A percentile compares a stretch with the other conserved stretches of the same genome.
Evolutionary conservation across 129 eudicot species (phyloP).

Genomic region (Flaveria ramosissima): DNA sequence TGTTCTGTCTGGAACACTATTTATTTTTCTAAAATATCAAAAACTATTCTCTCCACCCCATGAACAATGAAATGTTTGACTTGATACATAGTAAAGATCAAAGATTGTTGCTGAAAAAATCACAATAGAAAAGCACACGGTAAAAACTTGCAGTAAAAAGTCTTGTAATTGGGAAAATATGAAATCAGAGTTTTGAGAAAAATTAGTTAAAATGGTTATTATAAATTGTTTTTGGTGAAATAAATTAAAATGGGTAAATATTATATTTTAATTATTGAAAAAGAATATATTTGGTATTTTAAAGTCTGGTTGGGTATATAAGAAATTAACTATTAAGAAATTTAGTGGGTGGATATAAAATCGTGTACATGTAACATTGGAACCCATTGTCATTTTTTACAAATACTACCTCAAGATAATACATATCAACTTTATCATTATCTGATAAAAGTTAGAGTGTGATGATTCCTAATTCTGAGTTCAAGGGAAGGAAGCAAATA

Average conservation of each 20-base stretch:
- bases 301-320: background rate
- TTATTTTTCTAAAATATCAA: background rate
- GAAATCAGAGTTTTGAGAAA: too few relatives aligned
- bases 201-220: background rate
- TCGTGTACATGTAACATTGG: background rate
- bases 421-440: background rate
- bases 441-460: background rate
- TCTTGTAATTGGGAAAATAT: background rate
- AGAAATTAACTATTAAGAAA: background rate
- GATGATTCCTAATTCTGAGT: background rate
- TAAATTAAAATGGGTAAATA: background rate
- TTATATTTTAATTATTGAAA: too few relatives aligned
- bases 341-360: background rate
- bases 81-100: background rate
- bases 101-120: background rate
- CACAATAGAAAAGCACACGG: background rate
- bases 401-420: background rate
- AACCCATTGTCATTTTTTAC: background rate
- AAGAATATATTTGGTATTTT: too few relatives aligned
- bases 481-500: background rate
- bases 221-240: background rate
- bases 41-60: conserved; percentile 1
- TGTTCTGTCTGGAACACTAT: background rate
- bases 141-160: background rate
- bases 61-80: background rate